These are phyloP conservation scores for Cordia subcordata DNA, from an alignment of 257 asterid genomes.

Conservation along the genomic window DNA sequence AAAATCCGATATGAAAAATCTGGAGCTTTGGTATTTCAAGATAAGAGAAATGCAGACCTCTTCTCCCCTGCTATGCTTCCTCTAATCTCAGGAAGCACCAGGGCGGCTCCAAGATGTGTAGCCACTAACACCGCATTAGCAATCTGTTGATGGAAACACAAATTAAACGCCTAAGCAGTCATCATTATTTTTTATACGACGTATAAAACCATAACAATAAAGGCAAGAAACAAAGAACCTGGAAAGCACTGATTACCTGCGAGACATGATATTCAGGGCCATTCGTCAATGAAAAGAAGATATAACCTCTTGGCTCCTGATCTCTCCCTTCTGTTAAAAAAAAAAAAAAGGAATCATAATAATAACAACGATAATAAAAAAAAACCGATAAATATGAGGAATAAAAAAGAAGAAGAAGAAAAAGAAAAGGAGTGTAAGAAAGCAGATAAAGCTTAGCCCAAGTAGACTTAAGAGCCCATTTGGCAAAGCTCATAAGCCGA, in stretches of 20 bases:
- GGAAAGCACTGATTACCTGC: slow-evolving; percentile 37
- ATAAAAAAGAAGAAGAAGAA: background rate
- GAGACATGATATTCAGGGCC: slow-evolving; percentile 55
- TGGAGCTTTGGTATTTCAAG: too few relatives aligned
- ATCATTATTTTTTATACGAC: background rate
- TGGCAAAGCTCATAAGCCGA: too few relatives aligned
- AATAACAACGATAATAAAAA: too few relatives aligned
- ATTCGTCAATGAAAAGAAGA: slow-evolving; percentile 42
- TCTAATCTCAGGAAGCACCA: slow-evolving; percentile 52
- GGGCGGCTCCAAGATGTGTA: slow-evolving; percentile 52
- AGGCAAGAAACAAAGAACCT: background rate
- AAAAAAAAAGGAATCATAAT: too few relatives aligned
- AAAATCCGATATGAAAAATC: too few relatives aligned
- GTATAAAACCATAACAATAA: background rate
- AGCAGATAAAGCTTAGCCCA: background rate
- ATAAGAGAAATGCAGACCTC: slow-evolving; percentile 22
- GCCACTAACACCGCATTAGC: slow-evolving; percentile 58
- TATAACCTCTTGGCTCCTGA: slow-evolving; percentile 29
- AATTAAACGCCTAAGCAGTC: background rate
- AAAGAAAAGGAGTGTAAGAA: too few relatives aligned
- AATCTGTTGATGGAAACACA: slow-evolving; percentile 28
- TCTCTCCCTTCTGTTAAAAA: slow-evolving; percentile 26
- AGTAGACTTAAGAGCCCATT: too few relatives aligned
- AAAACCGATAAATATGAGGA: background rate
- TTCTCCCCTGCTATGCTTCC: slow-evolving; percentile 25